Evolutionary conservation across 2,329 filamentous ascomycete species (phyloP), one percentile per base, ranked within the genome.

Genomic region (Monilinia fructigena): DNA sequence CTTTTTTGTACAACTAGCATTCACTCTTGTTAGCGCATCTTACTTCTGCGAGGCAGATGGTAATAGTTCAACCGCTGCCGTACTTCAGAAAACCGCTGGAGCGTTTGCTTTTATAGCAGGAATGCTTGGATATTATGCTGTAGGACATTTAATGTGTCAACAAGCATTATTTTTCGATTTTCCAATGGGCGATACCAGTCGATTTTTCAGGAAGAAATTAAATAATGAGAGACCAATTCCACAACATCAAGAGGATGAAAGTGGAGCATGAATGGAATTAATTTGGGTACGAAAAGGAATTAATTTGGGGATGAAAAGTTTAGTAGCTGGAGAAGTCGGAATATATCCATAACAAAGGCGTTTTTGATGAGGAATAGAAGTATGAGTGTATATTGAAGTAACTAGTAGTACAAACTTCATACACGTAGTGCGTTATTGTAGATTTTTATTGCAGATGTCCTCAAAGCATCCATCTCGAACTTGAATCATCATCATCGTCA

Each of bases 1-100:
- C 72, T 76, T 80, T 66, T 79, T 80, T 2, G 79, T 83, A 0
- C 78, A 82, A 55, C 66, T 82, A 8, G 77, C 78, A 4, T 82
- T 82, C 66, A 72, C 78, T 5, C 72, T 79, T 3, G 76, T 82
- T 10, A 76, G 80, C 3, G 78, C 78, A 1, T 78, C 76, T 23
- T 82, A 82, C 70, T 82, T 82, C 67, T 77, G 80, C 0, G 71
- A 71, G 3, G 81, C 81, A 2, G 81, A 83, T 70, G 80, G 79
- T 1, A 70, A 80, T 14, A 38, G 65, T 2, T 72, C 69, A 3
- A 70, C 76, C 0, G 74, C 77, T 0, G 68, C 72, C 2, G 78
- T 75, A 3, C 71, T 83, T 20, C 35, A 48, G 20, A 59, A 59
- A 47, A 11, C 26, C 2, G 56, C 40, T 6, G 42, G 42, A 4